Base-by-base conservation (phyloP, 2,329 filamentous ascomycete genomes). In the Fusarium euwallaceae region DNA sequence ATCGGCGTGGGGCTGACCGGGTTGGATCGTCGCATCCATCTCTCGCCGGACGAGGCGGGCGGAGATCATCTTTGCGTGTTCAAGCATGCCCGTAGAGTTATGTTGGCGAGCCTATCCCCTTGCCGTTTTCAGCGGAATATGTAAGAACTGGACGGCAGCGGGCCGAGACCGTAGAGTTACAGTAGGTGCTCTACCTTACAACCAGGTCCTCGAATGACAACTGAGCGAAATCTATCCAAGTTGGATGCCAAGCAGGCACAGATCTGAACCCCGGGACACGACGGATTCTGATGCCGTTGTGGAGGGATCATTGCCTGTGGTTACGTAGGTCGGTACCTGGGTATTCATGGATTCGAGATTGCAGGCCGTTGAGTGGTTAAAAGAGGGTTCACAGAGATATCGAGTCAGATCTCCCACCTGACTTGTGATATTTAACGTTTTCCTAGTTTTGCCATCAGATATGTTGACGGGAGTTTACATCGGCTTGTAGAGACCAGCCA, bases 221-320 rank as follows among this genome's bases (percentile, higher is more conserved):
- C n/a, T 48, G 29, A 36, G 37, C 39, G 27, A 61, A 61, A 48
- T 48, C 59, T 48, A 34, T 24, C 16, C 32, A 73, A 64, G 39
- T 43, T 55, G 41, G 45, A 68, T 34, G 48, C 43, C 34, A 58
- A 45, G 55, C 36, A 53, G 66, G 20, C 67, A 41, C 24, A 71
- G 60, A 72, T 73, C 71, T 68, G 48, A 55, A 37, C 37, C 69
- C 60, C 53, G 64, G 43, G 51, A 70, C 32, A 66, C 41, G 37
- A 61, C 53, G 72, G 69, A 72, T 70, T 63, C 53, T 73, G 65
- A 70, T 53, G 43, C 60, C 29, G 41, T 72, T 61, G 64, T 41
- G 61, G 45, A 53, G 32, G 61, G 61, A 63, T 74, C 69, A 75
- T 73, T 69, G 64, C 61, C 37, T 58, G 71, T 67, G 58, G 61